Percentiles rank a stretch among this genome's conserved stretches.
These are phyloP conservation scores for Albophoma yamanashiensis DNA, from an alignment of 2,329 filamentous ascomycete species.

Conservation along the genomic window DNA sequence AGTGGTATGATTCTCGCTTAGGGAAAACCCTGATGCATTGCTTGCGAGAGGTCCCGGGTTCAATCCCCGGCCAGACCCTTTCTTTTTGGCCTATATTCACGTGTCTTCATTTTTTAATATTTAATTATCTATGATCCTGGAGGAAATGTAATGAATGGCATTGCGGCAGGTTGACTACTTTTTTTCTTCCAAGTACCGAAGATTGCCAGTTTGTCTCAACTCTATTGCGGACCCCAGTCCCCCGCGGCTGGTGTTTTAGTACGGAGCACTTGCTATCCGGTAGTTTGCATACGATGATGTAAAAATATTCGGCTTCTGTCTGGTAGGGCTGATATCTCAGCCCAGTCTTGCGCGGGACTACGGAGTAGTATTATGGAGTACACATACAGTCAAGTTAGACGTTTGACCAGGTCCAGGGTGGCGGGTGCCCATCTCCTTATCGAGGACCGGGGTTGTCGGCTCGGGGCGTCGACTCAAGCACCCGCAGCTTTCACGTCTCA, in stretches of 20 bases:
- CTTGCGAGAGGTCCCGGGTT: conserved; percentile 36
- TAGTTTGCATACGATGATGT: too few species aligned
- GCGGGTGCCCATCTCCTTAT: background rate
- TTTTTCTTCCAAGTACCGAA: too few species aligned
- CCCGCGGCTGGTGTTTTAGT: too few species aligned
- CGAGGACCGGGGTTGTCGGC: background rate
- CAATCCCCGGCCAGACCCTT: conserved; percentile 33
- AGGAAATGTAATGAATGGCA: too few species aligned
- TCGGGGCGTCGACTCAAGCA: background rate
- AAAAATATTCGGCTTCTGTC: background rate
- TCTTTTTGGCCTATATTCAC: conserved; percentile 10
- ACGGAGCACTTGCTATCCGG: too few species aligned
- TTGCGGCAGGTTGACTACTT: too few species aligned
- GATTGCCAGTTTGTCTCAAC: too few species aligned
- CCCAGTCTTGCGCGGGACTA: background rate
- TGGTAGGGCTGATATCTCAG: background rate
- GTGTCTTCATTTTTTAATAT: too few species aligned
- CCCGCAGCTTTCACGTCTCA: background rate
- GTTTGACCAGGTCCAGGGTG: background rate
- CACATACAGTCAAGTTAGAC: background rate
- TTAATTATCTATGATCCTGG: too few species aligned
- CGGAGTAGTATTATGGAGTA: background rate
- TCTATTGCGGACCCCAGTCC: too few species aligned
- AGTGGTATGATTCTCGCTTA: conserved; percentile 66
- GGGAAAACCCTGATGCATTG: conserved; percentile 32